Percentiles rank a stretch among this genome's conserved stretches.
These are phyloP conservation scores for Metschnikowia dekortorum DNA, from an alignment of 805 yeast genomes.

Conservation along the genomic window DNA sequence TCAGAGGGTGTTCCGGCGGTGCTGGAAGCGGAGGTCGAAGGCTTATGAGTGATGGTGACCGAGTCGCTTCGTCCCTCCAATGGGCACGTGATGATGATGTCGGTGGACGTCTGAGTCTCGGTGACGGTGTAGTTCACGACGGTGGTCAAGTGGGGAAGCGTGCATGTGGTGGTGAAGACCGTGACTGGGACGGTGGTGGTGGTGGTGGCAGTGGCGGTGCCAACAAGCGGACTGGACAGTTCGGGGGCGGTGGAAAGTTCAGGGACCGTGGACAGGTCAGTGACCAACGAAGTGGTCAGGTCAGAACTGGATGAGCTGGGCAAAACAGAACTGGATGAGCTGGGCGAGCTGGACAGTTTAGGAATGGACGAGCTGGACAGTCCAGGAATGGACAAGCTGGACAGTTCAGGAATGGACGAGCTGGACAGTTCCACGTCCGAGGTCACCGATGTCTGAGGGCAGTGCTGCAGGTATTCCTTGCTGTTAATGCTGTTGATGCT, in stretches of 20 bases:
- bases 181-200: not conserved
- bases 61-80: conserved; percentile 1
- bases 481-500: not conserved
- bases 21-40: not conserved
- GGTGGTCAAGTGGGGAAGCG: conserved; percentile 5
- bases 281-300: too few species aligned
- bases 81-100: conserved; percentile 2
- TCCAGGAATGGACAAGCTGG: too few species aligned
- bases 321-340: not conserved
- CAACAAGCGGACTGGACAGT: not conserved
- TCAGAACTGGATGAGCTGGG: not conserved
- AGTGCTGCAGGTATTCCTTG: not conserved
- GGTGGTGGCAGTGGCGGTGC: not conserved
- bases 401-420: too few species aligned
- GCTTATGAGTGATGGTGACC: conserved; percentile 1
- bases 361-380: not conserved
- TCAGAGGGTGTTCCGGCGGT: not conserved
- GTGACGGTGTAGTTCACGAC: conserved; percentile 6
- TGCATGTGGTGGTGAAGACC: conserved; percentile 8
- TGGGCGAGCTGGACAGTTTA: too few species aligned
- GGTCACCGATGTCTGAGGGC: not conserved
- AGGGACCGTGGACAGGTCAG: not conserved
- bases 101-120: not conserved
- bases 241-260: not conserved
- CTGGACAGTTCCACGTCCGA: too few species aligned